These are phyloP conservation scores for Cucumis sativus DNA, from an alignment of 306 rosid genomes.

Conservation along the genomic window Cucumber_9930_V3 NC_026660.2:7265501-7266000, in stretches of 20 bases:
- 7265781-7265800: background rate
- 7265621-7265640: background rate
- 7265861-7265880: no score
- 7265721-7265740: background rate
- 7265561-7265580: background rate
- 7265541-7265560: slow-evolving; percentile 29
- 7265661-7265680: background rate
- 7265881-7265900: no score
- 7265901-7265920: no score
- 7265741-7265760: background rate
- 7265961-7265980: no score
- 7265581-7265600: background rate
- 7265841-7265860: no score
- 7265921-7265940: no score
- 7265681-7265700: no score
- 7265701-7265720: no score
- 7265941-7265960: no score
- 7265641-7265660: background rate
- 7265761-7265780: background rate
- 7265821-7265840: no score
- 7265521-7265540: slow-evolving; percentile 26
- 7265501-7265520: slow-evolving; percentile 51
- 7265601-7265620: background rate
- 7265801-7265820: background rate
- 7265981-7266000: no score